Evolutionary conservation across 306 rosid genomes (phyloP), one percentile per base, ranked within the genome.

Genomic region (Acacia crassicarpa): DNA sequence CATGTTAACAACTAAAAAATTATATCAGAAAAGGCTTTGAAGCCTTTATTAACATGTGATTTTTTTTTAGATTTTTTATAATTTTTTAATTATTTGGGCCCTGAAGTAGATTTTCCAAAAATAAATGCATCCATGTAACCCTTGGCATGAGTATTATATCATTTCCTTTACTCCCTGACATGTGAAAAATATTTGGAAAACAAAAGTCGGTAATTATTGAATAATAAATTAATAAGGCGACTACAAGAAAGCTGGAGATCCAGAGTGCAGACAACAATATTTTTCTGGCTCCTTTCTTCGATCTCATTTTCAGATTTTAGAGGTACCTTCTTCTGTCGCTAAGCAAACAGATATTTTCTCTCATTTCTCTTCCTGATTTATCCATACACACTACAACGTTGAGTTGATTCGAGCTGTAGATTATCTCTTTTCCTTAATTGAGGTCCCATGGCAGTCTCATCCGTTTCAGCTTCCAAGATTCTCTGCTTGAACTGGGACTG

Each of bases 361-460:
- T 4, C 65, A 25, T 1, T 35, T 58, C 65, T 79, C 69, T 44
- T 78, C 72, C 82, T 49, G 76, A 77, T 75, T 75, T 65, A 79
- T 67, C 87, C 86, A 30, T 83, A 54, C 65, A 48, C 49, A 49
- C 15, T 66, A 23, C 48, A n/a, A 38, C 6, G 27, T 38, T 38
- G 51, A 9, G 30, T 17, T 8, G 5, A 6, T 33, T 66, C 23
- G 14, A 16, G 23, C 7, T 66, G 2, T 9, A 0, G 44, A 67
- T 19, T 35, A 1, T 68, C 38, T 70, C 45, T 19, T 16, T 51
- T 75, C 63, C 23, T 65, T 76, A 22, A 67, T 45, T 2, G 25
- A 71, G 85, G 30, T 62, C 32, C 83, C 58, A 94, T 94, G 98
- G 97, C 98, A 78, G 76, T 88, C 75, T 92, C 94, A 33, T 92